Conservation (phyloP, 768 basidiomycete species). For the Tephrocybe sp. region DNA sequence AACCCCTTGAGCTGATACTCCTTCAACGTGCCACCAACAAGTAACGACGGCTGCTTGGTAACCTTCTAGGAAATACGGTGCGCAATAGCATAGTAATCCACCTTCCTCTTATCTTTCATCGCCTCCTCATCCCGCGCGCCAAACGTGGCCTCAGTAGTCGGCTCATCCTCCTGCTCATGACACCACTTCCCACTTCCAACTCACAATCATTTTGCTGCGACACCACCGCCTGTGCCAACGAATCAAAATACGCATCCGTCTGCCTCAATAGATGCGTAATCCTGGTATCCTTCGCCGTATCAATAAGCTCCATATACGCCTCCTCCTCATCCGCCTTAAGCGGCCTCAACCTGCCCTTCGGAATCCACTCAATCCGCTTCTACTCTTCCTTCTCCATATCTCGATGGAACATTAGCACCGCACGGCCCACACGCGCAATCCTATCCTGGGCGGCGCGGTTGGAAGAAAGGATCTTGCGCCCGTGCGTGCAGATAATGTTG, state of each 20-base stretch:
- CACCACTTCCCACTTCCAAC: conserved; percentile 32
- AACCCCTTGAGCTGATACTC: conserved; percentile 94
- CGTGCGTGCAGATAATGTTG: conserved; percentile 80
- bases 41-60: conserved; percentile 64
- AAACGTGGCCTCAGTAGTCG: conserved; percentile 85
- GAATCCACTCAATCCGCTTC: conserved; percentile 91
- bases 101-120: conserved; percentile 61
- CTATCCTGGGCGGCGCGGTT: conserved; percentile 65
- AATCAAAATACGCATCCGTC: conserved; percentile 93
- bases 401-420: conserved; percentile 80
- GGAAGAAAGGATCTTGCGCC: conserved; percentile 65
- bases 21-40: conserved; percentile 87
- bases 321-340: conserved; percentile 98
- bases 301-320: conserved; percentile 98
- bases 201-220: conserved; percentile 84
- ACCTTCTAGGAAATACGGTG: conserved; percentile 90
- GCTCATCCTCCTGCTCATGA: too few species aligned
- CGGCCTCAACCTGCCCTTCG: conserved; percentile 97
- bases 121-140: conserved; percentile 77
- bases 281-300: conserved; percentile 98
- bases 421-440: conserved; percentile 71
- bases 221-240: conserved; percentile 88
- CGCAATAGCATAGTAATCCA: conserved; percentile 96
- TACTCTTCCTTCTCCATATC: conserved; percentile 97
- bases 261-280: conserved; percentile 95